phyloP scores from a whole-genome alignment of 192 early-diverging fungal species.

The Rhizophagus sp. region DNA sequence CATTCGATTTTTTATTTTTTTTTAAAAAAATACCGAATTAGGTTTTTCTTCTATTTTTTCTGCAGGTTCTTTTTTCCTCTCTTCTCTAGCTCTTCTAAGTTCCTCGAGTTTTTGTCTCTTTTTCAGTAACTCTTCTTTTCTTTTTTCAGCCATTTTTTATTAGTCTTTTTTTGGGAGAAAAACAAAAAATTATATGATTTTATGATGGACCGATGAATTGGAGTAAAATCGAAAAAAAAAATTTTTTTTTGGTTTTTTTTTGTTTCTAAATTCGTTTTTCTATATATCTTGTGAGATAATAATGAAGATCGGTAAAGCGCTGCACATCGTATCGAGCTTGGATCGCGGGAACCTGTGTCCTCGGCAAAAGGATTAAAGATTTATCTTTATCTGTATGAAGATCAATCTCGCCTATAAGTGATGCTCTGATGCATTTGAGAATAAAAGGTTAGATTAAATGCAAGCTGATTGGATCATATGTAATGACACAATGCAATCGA shows the following conservation, averaged over 20 bases:
- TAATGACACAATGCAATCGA: not conserved
- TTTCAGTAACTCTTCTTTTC: constrained; percentile 82
- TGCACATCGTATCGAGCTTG: not conserved
- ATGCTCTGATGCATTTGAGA: too few relatives aligned
- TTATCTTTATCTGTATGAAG: not conserved
- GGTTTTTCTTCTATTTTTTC: not conserved
- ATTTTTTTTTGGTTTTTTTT: not conserved
- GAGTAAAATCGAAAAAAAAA: not conserved
- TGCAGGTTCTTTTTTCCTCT: constrained; percentile 51
- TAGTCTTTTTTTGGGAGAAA: not conserved
- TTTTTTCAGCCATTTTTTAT: constrained; percentile 44
- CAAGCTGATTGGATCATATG: not conserved
- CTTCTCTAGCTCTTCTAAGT: constrained; percentile 78
- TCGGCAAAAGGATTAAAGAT: not conserved
- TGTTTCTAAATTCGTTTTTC: not conserved
- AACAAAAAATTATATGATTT: not conserved
- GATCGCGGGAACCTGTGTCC: not conserved
- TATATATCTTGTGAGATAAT: not conserved
- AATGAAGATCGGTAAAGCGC: not conserved
- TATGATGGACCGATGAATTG: not conserved
- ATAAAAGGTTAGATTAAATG: not conserved
- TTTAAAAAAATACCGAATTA: not conserved
- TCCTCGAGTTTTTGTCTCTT: constrained; percentile 92
- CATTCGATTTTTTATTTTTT: not conserved
- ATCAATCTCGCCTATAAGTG: not conserved